These are phyloP conservation scores for Trametes meyenii DNA, from an alignment of 768 basidiomycete genomes.

Conservation along the genomic window DNA sequence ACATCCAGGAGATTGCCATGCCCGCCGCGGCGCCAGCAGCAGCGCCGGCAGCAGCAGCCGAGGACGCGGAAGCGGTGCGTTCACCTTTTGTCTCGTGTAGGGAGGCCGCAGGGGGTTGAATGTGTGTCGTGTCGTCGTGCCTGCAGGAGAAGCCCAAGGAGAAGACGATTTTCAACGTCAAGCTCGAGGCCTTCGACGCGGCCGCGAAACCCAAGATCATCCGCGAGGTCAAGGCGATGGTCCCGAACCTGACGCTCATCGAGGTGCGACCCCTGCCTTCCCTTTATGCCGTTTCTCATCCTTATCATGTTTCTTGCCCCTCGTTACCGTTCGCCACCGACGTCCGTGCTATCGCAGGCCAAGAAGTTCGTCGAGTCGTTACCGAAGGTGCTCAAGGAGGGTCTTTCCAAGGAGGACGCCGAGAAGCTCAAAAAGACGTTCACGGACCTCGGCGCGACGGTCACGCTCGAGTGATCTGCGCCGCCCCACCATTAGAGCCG, in stretches of 20 bases:
- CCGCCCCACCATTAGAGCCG: background rate
- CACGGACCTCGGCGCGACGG: conserved; percentile 84
- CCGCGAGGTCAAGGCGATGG: conserved; percentile 93
- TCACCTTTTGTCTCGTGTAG: background rate
- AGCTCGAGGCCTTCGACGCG: conserved; percentile 92
- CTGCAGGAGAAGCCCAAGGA: conserved; percentile 92
- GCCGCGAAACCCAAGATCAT: conserved; percentile 95
- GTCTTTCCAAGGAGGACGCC: conserved; percentile 93
- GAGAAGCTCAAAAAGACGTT: conserved; percentile 95
- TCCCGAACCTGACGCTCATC: conserved; percentile 95
- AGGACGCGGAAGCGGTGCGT: conserved; percentile 65
- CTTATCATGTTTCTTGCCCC: background rate
- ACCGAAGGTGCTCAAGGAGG: conserved; percentile 93
- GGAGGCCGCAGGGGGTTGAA: background rate
- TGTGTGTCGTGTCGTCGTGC: background rate
- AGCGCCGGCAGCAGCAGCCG: conserved; percentile 53
- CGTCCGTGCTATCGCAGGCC: conserved; percentile 56
- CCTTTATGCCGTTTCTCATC: background rate
- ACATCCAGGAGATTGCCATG: conserved; percentile 97
- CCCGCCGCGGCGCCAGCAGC: conserved; percentile 72
- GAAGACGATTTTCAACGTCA: conserved; percentile 97
- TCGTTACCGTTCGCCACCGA: background rate
- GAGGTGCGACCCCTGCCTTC: conserved; percentile 63
- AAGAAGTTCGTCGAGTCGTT: conserved; percentile 99
- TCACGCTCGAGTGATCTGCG: conserved; percentile 73